These are phyloP conservation scores for Nepenthes alata DNA, from an alignment of 179 eudicot genomes.

Conservation along the genomic window DNA sequence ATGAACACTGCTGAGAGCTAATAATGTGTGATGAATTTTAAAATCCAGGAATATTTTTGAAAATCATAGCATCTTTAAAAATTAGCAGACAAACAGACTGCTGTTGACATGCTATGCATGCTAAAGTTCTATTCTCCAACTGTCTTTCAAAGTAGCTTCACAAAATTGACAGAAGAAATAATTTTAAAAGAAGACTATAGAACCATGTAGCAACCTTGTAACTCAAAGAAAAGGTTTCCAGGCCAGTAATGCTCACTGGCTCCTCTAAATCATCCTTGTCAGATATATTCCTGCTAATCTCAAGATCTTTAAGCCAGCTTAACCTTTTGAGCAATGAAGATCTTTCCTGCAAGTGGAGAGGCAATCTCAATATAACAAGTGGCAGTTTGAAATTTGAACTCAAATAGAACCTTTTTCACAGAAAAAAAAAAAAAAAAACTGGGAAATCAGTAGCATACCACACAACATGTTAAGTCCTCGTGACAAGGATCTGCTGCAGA, in stretches of 20 bases:
- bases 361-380: constrained; percentile 8
- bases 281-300: constrained; percentile 37
- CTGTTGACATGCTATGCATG: too few relatives aligned
- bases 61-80: too few relatives aligned
- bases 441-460: constrained; percentile 36
- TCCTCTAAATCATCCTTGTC: constrained; percentile 51
- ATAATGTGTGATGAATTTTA: too few relatives aligned
- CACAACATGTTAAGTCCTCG: constrained; percentile 88
- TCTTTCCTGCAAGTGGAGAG: constrained; percentile 48
- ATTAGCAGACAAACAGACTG: too few relatives aligned
- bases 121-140: too few relatives aligned
- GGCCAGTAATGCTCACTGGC: constrained; percentile 76
- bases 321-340: constrained; percentile 66
- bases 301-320: constrained; percentile 80
- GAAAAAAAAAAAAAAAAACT: background rate
- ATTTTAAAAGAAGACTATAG: background rate
- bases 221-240: constrained; percentile 80
- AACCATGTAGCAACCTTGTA: constrained; percentile 50
- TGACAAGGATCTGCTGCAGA: constrained; percentile 96
- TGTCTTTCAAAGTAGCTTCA: too few relatives aligned
- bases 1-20: too few relatives aligned
- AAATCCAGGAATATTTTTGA: too few relatives aligned
- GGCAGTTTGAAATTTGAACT: constrained; percentile 4
- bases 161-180: too few relatives aligned
- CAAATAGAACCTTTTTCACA: background rate